Evolutionary conservation across 306 rosid species (phyloP).

Genomic region (Prunus kanzakura): DNA sequence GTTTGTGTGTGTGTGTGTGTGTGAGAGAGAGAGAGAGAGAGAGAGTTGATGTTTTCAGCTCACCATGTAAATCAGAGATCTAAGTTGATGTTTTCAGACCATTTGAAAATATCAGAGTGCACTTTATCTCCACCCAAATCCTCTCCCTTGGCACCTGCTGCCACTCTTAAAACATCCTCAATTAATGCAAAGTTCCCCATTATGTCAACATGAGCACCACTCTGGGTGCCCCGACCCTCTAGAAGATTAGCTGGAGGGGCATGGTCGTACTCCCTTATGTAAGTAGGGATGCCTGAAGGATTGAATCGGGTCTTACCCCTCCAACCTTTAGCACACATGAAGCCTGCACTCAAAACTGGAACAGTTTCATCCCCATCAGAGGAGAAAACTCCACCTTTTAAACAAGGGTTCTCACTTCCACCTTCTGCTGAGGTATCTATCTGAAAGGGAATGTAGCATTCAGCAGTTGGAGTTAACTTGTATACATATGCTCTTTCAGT

Average conservation of each 20-base stretch:
- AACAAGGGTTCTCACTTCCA: slow-evolving; percentile 48
- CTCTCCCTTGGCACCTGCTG: slow-evolving; percentile 76
- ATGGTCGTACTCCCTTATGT: slow-evolving; percentile 72
- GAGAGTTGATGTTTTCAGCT: slow-evolving; percentile 13
- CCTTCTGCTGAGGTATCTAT: slow-evolving; percentile 73
- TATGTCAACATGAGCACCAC: slow-evolving; percentile 85
- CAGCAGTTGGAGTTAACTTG: slow-evolving; percentile 53
- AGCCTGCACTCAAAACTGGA: slow-evolving; percentile 82
- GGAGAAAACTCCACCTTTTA: slow-evolving; percentile 67
- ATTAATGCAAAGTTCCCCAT: slow-evolving; percentile 81
- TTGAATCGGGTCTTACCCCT: slow-evolving; percentile 78
- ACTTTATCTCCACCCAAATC: slow-evolving; percentile 77
- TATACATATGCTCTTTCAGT: slow-evolving; percentile 84
- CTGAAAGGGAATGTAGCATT: slow-evolving; percentile 78
- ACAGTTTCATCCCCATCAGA: slow-evolving; percentile 79
- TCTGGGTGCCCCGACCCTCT: slow-evolving; percentile 87
- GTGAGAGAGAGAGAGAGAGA: not conserved
- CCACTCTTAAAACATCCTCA: slow-evolving; percentile 76
- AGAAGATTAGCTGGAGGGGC: slow-evolving; percentile 84
- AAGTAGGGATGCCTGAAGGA: slow-evolving; percentile 69
- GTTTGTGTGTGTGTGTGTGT: not conserved
- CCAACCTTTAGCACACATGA: slow-evolving; percentile 85
- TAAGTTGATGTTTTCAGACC: slow-evolving; percentile 59
- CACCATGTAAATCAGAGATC: slow-evolving; percentile 49
- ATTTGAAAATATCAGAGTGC: slow-evolving; percentile 59